Conservation (phyloP, 495 filamentous ascomycete species). For the Viridothelium virens region DNA sequence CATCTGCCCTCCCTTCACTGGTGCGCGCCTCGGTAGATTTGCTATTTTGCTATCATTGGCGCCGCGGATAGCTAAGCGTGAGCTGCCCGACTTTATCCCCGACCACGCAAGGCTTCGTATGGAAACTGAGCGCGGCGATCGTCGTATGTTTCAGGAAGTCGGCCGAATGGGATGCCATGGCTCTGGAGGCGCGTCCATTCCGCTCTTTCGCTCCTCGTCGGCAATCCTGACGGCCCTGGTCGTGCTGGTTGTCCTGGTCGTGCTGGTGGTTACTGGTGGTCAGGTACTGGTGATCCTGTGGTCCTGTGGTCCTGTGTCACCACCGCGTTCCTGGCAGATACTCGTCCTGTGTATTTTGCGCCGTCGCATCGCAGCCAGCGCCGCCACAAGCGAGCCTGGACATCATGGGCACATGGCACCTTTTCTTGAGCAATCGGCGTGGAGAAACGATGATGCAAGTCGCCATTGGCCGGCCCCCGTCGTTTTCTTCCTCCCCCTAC, state of each 20-base stretch:
- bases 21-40: not conserved
- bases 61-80: no score
- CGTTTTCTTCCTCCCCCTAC: not conserved
- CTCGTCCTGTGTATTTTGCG: not conserved
- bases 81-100: no score
- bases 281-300: no score
- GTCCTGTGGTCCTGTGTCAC: no score
- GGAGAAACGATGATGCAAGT: not conserved
- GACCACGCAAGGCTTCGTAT: no score
- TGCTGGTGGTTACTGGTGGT: no score
- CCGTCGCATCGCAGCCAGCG: conserved; percentile 1
- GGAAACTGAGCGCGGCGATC: not conserved
- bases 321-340: not conserved
- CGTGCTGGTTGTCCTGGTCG: not conserved
- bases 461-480: not conserved
- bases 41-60: not conserved
- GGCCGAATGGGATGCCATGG: conserved; percentile 6
- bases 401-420: conserved; percentile 10
- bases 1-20: no score
- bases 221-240: not conserved
- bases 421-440: not conserved
- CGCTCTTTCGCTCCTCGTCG: not conserved
- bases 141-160: not conserved
- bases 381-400: not conserved
- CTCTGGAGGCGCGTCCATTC: not conserved